These are phyloP conservation scores for Conringia planisiliqua DNA, from an alignment of 345 rosid genomes.

Conservation along the genomic window DNA sequence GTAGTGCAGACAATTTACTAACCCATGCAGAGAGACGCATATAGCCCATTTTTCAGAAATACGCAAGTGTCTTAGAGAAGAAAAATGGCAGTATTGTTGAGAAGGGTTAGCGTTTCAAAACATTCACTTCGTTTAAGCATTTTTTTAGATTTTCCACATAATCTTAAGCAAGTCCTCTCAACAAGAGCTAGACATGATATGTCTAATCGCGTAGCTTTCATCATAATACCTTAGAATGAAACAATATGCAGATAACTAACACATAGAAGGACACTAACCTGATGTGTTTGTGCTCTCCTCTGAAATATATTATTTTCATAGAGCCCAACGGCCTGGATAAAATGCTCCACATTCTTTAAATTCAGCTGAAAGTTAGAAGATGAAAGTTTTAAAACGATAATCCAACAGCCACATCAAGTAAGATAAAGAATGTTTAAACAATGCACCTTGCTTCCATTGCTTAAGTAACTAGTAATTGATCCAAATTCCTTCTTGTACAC, in stretches of 20 bases:
- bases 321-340: conserved; percentile 85
- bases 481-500: conserved; percentile 84
- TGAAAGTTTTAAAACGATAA: not conserved
- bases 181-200: not conserved
- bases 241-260: not conserved
- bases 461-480: conserved; percentile 61
- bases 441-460: conserved; percentile 71
- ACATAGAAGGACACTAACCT: conserved; percentile 42
- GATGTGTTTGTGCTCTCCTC: conserved; percentile 71
- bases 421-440: not conserved
- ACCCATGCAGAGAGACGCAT: not conserved
- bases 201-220: not conserved
- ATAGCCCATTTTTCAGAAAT: not conserved
- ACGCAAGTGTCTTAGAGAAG: no score
- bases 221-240: conserved; percentile 1
- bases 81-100: not conserved
- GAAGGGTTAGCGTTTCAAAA: not conserved
- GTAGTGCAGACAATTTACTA: not conserved
- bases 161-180: not conserved
- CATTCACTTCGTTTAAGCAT: not conserved
- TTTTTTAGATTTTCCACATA: not conserved
- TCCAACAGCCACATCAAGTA: not conserved
- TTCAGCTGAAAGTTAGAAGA: conserved; percentile 51
- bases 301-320: conserved; percentile 81
- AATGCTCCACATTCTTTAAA: conserved; percentile 71